Evolutionary conservation across 495 filamentous ascomycete genomes (phyloP), one percentile per base, ranked within the genome.

Genomic region (Pseudomonodictys pantanalensis): DNA sequence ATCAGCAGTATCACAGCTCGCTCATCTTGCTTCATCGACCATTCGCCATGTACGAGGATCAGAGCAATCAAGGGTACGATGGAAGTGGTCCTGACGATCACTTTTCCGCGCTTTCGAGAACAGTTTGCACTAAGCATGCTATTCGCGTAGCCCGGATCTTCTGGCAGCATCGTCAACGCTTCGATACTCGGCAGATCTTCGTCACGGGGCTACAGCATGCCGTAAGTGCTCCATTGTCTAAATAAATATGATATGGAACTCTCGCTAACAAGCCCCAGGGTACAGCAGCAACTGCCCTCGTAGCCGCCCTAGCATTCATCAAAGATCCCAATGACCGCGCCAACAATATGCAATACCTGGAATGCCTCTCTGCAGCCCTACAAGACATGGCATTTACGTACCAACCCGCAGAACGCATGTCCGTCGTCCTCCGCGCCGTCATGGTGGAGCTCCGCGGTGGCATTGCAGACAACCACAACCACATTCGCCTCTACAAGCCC

Each of bases 61-160:
- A 39, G 25, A 39, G 15, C 22, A 53, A 18, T 10, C 44, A 60
- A 15, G 45, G 26, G 30, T 58, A 68, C 7, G 65, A 71, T n/a
- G 71, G 72, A 11, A 68, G 55, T 49, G 55, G 55, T 2, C 52
- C 73, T 15, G 72, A 77, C 48, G 76, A 73, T 59, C 70, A 75
- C 60, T 70, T 74, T 24, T 71, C 73, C 1, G 60, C 64, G 15
- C 60, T 79, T 28, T 74, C 74, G 15, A 71, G 76, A 15, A 72
- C 71, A 33, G 76, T 78, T 46, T 82, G 78, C 65, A 82, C 77
- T 0, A 77, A 79, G 52, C 77, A 79, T 46, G 78, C 79, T 9
- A 76, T 81, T 51, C 62, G 75, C 6, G 68, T 81, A 3, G 73
- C 77, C 0, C 69, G 76, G 7, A 79, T 81, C 52, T 76, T 82